phyloP scores from a whole-genome alignment of 495 filamentous ascomycete species.

The Poronia punctata region DNA sequence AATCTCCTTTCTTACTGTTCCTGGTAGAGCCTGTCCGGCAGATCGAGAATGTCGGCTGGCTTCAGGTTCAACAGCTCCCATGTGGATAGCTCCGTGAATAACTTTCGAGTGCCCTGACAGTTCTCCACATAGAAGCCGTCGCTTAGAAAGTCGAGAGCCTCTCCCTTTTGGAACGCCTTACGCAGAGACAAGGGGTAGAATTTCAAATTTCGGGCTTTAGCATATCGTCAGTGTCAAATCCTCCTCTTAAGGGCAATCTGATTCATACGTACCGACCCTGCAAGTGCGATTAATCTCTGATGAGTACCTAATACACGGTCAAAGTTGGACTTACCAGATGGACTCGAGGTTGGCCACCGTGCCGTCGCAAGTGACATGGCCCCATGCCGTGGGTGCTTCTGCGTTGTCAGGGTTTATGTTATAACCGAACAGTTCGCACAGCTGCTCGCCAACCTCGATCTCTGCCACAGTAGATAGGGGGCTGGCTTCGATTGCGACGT shows the following conservation, averaged over 20 bases:
- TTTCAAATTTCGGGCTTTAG: conserved; percentile 40
- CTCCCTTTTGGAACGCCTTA: conserved; percentile 28
- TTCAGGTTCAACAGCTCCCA: conserved; percentile 47
- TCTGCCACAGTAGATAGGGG: conserved; percentile 36
- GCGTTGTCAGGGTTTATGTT: conserved; percentile 19
- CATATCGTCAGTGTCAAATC: no score
- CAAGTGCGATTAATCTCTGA: conserved; percentile 1
- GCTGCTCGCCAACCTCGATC: conserved; percentile 35
- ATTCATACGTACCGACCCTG: conserved; percentile 5
- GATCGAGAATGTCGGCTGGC: conserved; percentile 30
- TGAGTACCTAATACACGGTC: not conserved
- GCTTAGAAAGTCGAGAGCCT: conserved; percentile 26
- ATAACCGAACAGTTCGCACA: conserved; percentile 40
- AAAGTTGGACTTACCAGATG: conserved; percentile 26
- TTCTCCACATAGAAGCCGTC: conserved; percentile 30
- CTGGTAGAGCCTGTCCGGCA: conserved; percentile 29
- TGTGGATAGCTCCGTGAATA: conserved; percentile 27
- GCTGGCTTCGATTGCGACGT: conserved; percentile 39
- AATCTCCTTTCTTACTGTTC: conserved; percentile 30
- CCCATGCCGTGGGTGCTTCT: conserved; percentile 24
- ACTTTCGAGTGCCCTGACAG: conserved; percentile 25
- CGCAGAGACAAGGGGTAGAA: conserved; percentile 39
- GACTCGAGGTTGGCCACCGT: conserved; percentile 43
- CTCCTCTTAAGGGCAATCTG: no score
- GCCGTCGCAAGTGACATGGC: conserved; percentile 38